Conservation (phyloP, 208 protist genomes). For the Phytomonas serpens region DNA sequence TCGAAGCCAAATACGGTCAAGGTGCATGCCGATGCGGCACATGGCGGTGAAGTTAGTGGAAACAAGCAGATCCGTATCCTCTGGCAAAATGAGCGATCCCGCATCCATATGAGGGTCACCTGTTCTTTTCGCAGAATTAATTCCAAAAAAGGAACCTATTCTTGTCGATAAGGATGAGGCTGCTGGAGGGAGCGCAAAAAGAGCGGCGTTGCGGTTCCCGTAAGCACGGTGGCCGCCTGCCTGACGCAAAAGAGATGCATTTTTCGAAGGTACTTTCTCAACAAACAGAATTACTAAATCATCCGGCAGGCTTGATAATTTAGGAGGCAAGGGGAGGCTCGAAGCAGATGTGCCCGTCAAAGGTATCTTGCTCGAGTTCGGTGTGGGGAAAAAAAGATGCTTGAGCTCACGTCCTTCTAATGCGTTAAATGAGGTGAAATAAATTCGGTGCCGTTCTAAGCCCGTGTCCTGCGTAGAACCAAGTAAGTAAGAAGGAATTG, state of each 20-base stretch:
- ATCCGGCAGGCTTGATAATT: constrained; percentile 17
- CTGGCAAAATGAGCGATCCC: constrained; percentile 11
- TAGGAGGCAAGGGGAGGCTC: neutral
- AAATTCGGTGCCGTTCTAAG: constrained; percentile 48
- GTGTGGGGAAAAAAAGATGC: constrained; percentile 28
- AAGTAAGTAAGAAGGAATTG: constrained; percentile 28
- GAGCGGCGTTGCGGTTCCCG: constrained; percentile 16
- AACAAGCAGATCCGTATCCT: constrained; percentile 55
- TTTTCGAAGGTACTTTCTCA: constrained; percentile 60
- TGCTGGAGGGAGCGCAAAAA: neutral
- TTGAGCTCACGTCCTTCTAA: constrained; percentile 37
- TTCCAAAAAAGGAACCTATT: neutral
- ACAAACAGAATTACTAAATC: constrained; percentile 58
- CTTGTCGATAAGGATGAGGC: neutral
- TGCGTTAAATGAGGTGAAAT: constrained; percentile 57
- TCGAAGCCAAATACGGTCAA: constrained; percentile 52
- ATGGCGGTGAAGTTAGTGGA: constrained; percentile 62
- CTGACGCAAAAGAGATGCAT: constrained; percentile 26
- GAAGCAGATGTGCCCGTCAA: neutral
- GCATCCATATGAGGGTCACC: constrained; percentile 5
- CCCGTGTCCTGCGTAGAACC: constrained; percentile 15
- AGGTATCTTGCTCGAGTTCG: neutral
- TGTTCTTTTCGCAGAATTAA: neutral
- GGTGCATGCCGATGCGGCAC: constrained; percentile 74
- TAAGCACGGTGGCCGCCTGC: constrained; percentile 11